Evolutionary conservation across 179 eudicot species (phyloP), one percentile per base, ranked within the genome.

Genomic region (Carnegiea gigantea): DNA sequence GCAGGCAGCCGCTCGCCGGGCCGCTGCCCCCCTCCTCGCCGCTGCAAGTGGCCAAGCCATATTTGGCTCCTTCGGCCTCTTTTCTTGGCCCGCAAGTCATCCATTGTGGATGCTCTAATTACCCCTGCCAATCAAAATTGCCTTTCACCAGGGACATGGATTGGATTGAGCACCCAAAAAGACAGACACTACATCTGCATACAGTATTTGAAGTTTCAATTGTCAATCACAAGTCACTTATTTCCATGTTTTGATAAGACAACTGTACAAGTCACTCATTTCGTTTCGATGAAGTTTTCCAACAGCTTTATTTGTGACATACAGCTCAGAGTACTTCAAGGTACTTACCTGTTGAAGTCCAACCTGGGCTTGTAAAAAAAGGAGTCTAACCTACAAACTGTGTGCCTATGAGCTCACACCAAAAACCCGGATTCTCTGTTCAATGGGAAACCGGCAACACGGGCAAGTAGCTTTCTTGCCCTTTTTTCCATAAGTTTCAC

Each of bases 401-500:
- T 12, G n/a, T 30, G 70, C n/a, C 86, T 85, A 93, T 2, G 97
- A 92, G 83, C 89, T 90, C 10, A 95, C 97, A 21, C 99, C 99
- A 81, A 84, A 96, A 70, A 94, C 98, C 1, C 94, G 90, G 85
- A 96, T 90, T 75, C 92, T 96, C 83, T 93, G 93, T 78, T 96
- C 98, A 44, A 96, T 96, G 33, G 90, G 90, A 38, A 82, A 90
- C 68, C 94, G 81, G 80, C 99, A 96, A 80, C 92, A 91, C 0
- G 97, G 99, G 78, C 98, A 96, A 21, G 84, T 87, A 26, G 95
- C 93, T 85, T 88, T 96, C 5, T 23, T 70, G 44, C 97, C 93
- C 82, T 86, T 92, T 91, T 89, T 94, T 62, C 91, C 93, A 67
- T 94, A 93, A 68, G 78, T 83, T 26, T 96, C 96, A 30, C 95